Percentiles rank a stretch among this genome's conserved stretches.
Evolutionary conservation across 1,139 yeast species (phyloP).

Genomic region (Cylindricascospora bacillispora): DNA sequence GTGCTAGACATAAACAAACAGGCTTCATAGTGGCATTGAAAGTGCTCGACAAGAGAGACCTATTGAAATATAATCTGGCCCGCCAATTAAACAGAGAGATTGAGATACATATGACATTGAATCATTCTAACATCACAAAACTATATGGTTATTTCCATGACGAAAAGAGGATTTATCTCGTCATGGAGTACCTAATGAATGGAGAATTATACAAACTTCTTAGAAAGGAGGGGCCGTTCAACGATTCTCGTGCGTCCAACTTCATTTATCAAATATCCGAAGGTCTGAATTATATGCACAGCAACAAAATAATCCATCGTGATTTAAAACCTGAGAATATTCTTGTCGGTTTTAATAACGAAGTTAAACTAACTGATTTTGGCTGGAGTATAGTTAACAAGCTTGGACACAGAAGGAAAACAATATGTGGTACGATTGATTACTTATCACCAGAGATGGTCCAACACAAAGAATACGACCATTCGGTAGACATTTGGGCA

Average conservation of each 20-base stretch:
- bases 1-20: slow-evolving; percentile 62
- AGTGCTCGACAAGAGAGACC: slow-evolving; percentile 75
- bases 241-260: slow-evolving; percentile 60
- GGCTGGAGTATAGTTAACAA: slow-evolving; percentile 87
- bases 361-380: slow-evolving; percentile 76
- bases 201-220: slow-evolving; percentile 79
- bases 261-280: slow-evolving; percentile 75
- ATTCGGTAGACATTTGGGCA: slow-evolving; percentile 83
- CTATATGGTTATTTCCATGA: slow-evolving; percentile 82
- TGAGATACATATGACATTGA: slow-evolving; percentile 70
- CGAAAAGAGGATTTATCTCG: slow-evolving; percentile 60
- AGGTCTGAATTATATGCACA: slow-evolving; percentile 66
- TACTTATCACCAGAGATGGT: slow-evolving; percentile 95
- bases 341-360: slow-evolving; percentile 57
- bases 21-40: slow-evolving; percentile 84
- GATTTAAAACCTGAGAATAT: slow-evolving; percentile 92
- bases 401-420: slow-evolving; percentile 41
- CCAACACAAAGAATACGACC: slow-evolving; percentile 68
- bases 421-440: slow-evolving; percentile 92
- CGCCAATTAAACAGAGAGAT: slow-evolving; percentile 82
- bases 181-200: slow-evolving; percentile 71
- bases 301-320: slow-evolving; percentile 71
- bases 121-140: slow-evolving; percentile 70
- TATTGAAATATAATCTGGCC: slow-evolving; percentile 66
- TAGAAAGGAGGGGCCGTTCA: slow-evolving; percentile 51